phyloP scores from a whole-genome alignment of 176 grass and related monocot species.

The Oryza meyeriana region DNA sequence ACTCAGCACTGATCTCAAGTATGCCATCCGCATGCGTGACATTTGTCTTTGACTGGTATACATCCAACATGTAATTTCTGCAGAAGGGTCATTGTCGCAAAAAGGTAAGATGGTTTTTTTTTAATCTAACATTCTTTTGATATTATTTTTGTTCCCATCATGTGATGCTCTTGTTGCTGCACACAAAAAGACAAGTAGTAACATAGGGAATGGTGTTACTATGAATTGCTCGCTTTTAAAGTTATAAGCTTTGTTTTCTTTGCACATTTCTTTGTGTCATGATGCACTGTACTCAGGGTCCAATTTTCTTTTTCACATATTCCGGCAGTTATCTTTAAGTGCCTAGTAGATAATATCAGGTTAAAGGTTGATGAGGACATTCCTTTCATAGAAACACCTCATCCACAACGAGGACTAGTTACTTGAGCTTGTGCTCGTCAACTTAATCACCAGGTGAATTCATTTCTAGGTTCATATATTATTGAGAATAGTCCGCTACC shows the following conservation, averaged over 20 bases:
- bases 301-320: background rate
- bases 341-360: slow-evolving; percentile 7
- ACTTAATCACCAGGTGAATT: too few species aligned
- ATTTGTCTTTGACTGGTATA: slow-evolving; percentile 64
- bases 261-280: background rate
- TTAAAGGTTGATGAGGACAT: too few species aligned
- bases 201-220: background rate
- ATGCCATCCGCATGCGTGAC: slow-evolving; percentile 49
- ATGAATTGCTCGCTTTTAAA: slow-evolving; percentile 18
- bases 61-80: slow-evolving; percentile 72
- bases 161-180: slow-evolving; percentile 19
- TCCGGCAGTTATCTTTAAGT: slow-evolving; percentile 10
- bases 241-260: background rate
- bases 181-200: background rate
- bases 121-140: background rate
- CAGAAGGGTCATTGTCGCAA: background rate
- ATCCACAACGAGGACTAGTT: too few species aligned
- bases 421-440: too few species aligned
- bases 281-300: background rate
- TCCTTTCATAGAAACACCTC: too few species aligned
- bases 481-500: too few species aligned
- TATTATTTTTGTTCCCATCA: background rate
- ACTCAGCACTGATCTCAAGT: slow-evolving; percentile 52
- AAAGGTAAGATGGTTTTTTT: slow-evolving; percentile 10
- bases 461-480: too few species aligned